Percentiles rank a stretch among this genome's conserved stretches.
Conservation (phyloP, 2,329 filamentous ascomycete genomes). For the Colletotrichum brevisporum region DNA sequence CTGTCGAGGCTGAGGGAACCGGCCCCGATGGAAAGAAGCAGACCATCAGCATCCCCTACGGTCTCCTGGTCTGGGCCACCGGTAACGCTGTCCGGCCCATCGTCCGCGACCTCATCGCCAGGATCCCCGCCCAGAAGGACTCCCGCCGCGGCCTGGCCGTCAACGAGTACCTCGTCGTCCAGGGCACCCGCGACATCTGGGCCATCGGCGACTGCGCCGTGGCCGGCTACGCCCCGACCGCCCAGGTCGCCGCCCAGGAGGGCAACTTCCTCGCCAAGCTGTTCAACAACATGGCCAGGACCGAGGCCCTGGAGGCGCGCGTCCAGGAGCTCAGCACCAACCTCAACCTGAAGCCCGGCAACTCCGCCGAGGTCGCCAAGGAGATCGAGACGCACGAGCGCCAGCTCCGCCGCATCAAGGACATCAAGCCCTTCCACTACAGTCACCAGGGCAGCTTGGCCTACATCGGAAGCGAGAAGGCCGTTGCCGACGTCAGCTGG, state of each 20-base stretch:
- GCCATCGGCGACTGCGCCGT: conserved; percentile 97
- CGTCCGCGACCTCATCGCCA: conserved; percentile 90
- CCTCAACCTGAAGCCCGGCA: conserved; percentile 73
- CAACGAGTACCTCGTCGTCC: conserved; percentile 98
- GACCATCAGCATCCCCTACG: conserved; percentile 87
- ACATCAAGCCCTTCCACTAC: conserved; percentile 98
- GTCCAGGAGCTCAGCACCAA: conserved; percentile 77
- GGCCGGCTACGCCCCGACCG: conserved; percentile 96
- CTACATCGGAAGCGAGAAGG: conserved; percentile 98
- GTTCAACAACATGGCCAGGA: conserved; percentile 99
- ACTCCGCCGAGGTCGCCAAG: conserved; percentile 75
- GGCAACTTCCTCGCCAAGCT: conserved; percentile 94
- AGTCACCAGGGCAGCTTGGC: conserved; percentile 96
- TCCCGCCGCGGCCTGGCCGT: conserved; percentile 95
- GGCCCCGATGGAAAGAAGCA: conserved; percentile 88
- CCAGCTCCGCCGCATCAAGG: conserved; percentile 89
- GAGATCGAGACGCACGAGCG: conserved; percentile 91
- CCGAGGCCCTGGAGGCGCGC: conserved; percentile 83
- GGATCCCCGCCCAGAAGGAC: conserved; percentile 95
- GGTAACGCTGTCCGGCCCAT: conserved; percentile 94
- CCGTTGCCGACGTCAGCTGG: conserved; percentile 97
- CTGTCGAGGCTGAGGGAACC: conserved; percentile 89
- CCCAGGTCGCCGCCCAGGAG: conserved; percentile 96
- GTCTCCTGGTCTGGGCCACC: conserved; percentile 97
- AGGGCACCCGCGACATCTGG: conserved; percentile 97